Conservation (phyloP, 306 rosid species). For the Rubus parviflorus region DNA sequence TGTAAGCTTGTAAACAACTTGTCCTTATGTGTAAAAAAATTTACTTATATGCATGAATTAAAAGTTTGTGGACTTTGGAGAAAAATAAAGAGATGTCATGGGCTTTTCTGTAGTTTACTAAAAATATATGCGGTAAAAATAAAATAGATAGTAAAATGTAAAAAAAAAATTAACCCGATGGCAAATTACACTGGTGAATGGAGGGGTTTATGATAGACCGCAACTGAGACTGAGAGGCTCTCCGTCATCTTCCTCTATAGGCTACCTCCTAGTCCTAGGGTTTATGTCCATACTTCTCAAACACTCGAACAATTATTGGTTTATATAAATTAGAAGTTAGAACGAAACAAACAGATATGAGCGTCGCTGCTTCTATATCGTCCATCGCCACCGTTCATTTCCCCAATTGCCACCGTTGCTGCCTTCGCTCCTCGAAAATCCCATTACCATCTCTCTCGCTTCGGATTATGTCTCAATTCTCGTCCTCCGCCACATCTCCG, state of each 20-base stretch:
- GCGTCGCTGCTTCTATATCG: slow-evolving; percentile 35
- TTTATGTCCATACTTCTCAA: not conserved
- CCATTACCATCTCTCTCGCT: slow-evolving; percentile 13
- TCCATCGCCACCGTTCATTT: slow-evolving; percentile 32
- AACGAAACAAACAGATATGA: slow-evolving; percentile 32
- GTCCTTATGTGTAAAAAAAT: no score
- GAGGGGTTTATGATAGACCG: not conserved
- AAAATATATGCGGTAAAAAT: no score
- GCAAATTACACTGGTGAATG: no score
- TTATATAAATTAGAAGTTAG: not conserved
- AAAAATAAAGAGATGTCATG: no score
- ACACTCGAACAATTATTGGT: not conserved
- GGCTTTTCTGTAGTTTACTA: no score
- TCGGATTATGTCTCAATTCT: slow-evolving; percentile 22
- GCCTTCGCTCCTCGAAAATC: slow-evolving; percentile 36
- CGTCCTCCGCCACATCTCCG: slow-evolving; percentile 22
- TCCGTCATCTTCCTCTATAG: not conserved
- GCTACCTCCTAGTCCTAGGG: not conserved
- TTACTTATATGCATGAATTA: no score
- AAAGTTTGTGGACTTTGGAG: no score
- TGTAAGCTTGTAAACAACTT: no score
- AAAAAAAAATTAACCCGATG: no score
- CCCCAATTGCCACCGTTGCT: slow-evolving; percentile 30
- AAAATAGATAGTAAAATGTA: no score
- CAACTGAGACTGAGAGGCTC: not conserved